phyloP scores from a whole-genome alignment of 1,284 basidiomycete genomes.

The Veloboletus limbatus region DNA sequence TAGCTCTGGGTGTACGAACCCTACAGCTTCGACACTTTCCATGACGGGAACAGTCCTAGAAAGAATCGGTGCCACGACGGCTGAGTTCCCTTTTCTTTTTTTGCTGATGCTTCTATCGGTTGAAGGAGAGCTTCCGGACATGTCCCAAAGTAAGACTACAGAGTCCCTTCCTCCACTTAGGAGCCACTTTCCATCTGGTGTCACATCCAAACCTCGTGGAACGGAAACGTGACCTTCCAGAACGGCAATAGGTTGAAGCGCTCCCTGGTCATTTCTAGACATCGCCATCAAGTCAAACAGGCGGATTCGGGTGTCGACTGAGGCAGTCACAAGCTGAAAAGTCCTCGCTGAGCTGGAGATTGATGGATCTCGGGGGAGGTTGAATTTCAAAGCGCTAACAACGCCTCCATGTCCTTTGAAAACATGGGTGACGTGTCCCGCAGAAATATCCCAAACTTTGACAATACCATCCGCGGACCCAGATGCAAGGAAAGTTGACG shows the following conservation, averaged over 20 bases:
- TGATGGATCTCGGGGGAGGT: conserved; percentile 60
- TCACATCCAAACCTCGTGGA: conserved; percentile 82
- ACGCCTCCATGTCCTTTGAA: conserved; percentile 97
- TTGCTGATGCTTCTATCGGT: conserved; percentile 36
- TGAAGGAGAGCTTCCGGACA: conserved; percentile 13
- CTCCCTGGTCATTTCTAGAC: conserved; percentile 50
- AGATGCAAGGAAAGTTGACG: conserved; percentile 88
- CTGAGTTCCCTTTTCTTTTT: conserved; percentile 53
- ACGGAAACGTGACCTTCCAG: conserved; percentile 92
- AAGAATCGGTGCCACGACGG: conserved; percentile 48
- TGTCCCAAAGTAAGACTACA: conserved; percentile 87
- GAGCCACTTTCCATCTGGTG: conserved; percentile 82
- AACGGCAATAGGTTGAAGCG: conserved; percentile 69
- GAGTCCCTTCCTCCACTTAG: conserved; percentile 89
- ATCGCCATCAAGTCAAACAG: conserved; percentile 81
- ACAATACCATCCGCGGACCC: conserved; percentile 95
- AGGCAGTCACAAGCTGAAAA: conserved; percentile 87
- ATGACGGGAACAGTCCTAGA: conserved; percentile 84
- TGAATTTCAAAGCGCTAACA: conserved; percentile 85
- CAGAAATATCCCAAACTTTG: conserved; percentile 92
- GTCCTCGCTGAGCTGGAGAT: conserved; percentile 46
- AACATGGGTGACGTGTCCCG: conserved; percentile 90
- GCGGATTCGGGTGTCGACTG: conserved; percentile 86
- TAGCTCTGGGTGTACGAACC: conserved; percentile 58
- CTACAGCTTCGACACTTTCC: conserved; percentile 86